Evolutionary conservation across 305 asterid genomes (phyloP).

Genomic region (Fraxinus greggii): DNA sequence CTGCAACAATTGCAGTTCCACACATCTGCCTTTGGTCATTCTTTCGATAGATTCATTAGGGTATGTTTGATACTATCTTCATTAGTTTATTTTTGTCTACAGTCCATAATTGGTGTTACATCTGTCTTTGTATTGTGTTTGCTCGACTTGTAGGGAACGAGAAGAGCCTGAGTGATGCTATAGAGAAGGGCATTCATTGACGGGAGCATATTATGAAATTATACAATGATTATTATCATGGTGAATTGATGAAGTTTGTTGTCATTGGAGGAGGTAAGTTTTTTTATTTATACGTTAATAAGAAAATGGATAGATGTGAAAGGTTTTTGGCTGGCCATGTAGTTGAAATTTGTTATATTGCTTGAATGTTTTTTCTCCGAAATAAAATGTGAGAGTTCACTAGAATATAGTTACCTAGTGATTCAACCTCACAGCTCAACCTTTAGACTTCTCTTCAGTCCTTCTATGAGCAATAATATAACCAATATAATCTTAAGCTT

Average conservation of each 20-base stretch:
- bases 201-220: slow-evolving; percentile 65
- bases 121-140: slow-evolving; percentile 15
- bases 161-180: slow-evolving; percentile 87
- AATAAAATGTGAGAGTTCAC: not conserved
- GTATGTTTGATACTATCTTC: slow-evolving; percentile 34
- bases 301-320: not conserved
- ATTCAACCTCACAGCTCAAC: not conserved
- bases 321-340: slow-evolving; percentile 6
- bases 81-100: slow-evolving; percentile 4
- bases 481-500: not conserved
- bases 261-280: slow-evolving; percentile 76
- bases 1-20: slow-evolving; percentile 84
- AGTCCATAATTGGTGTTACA: slow-evolving; percentile 10
- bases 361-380: not conserved
- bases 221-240: slow-evolving; percentile 66
- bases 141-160: slow-evolving; percentile 60
- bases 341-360: not conserved
- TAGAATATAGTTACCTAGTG: not conserved
- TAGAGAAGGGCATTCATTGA: slow-evolving; percentile 78
- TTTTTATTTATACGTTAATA: not conserved
- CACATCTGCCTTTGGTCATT: slow-evolving; percentile 76
- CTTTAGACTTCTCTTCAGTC: slow-evolving; percentile 10
- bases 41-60: slow-evolving; percentile 86
- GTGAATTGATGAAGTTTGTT: slow-evolving; percentile 88
- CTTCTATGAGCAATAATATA: not conserved